Base-by-base conservation (phyloP, 208 protist genomes). In the Crithidia fasciculata region DNA sequence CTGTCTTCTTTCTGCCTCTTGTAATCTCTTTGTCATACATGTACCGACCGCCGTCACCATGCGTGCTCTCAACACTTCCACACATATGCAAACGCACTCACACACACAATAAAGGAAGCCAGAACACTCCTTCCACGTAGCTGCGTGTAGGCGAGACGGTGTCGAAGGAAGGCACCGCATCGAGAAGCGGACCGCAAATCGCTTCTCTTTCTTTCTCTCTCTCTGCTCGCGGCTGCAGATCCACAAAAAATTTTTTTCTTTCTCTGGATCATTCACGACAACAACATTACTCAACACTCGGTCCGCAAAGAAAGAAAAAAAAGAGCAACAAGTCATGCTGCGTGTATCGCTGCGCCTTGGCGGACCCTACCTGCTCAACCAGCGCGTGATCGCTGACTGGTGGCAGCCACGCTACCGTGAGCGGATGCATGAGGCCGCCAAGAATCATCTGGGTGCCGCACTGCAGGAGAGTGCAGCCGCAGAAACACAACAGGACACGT, bases 391-490 rank as follows among this genome's bases (percentile, higher is more conserved):
- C 37, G 69, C 82, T 3, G 92, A 96, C 67, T 95, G 88, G 88
- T 94, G 92, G 87, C 92, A 96, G 74, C 72, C 83, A 5, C 86
- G 89, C 60, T 83, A 86, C 59, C 86, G 92, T 6, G 88, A 94
- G 71, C 90, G 94, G 37, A 50, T 77, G 37, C 87, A 93, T 55
- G 53, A 78, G n/a, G 61, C 40, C 41, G 89, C 89, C 19, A 81
- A 83, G 68, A 69, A 69, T 8, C 81, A 80, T 12, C 80, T 95
- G 37, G 53, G 58, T 19, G 80, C 76, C 9, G 62, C 87, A 15
- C 73, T 82, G 37, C 58, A 73, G 15, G 41, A 71, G 40, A 73
- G 55, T 18, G 61, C n/a, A 43, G 28, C 56, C 36, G 43, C 28
- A 3, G 40, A 28, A 28, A 28, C 28, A 28, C 28, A 28, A 28